These are phyloP conservation scores for Cordyceps tenuipes DNA, from an alignment of 2,329 filamentous ascomycete genomes.

Conservation along the genomic window DNA sequence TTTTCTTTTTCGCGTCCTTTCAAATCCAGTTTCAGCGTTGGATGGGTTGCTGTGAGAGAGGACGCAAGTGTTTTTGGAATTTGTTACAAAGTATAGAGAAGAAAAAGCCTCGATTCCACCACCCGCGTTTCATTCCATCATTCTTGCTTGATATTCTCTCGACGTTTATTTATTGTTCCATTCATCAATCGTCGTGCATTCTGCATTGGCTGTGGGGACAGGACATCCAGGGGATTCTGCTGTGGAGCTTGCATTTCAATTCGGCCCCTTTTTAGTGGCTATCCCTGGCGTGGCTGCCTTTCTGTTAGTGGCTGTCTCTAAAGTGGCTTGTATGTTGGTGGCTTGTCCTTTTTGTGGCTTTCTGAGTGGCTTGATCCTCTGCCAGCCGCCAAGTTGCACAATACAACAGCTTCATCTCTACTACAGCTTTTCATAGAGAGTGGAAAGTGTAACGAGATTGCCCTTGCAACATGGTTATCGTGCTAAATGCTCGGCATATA, in stretches of 20 bases:
- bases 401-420: too few relatives aligned
- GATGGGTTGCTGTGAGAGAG: background rate
- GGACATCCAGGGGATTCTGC: background rate
- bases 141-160: background rate
- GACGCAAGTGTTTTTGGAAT: background rate
- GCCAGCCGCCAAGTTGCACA: too few relatives aligned
- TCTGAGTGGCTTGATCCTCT: too few relatives aligned
- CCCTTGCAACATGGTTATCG: too few relatives aligned
- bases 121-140: background rate
- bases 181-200: background rate
- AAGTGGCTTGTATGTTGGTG: too few relatives aligned
- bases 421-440: too few relatives aligned
- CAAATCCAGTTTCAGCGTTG: background rate
- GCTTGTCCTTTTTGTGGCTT: too few relatives aligned
- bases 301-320: too few relatives aligned
- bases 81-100: background rate
- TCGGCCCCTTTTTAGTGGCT: slow-evolving; percentile 6
- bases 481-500: too few relatives aligned
- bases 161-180: background rate
- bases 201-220: background rate
- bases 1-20: background rate
- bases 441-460: too few relatives aligned
- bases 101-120: too few relatives aligned
- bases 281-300: too few relatives aligned
- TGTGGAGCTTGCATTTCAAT: slow-evolving; percentile 6